phyloP scores from a whole-genome alignment of 768 basidiomycete genomes.

The Podaxis sp. region DNA sequence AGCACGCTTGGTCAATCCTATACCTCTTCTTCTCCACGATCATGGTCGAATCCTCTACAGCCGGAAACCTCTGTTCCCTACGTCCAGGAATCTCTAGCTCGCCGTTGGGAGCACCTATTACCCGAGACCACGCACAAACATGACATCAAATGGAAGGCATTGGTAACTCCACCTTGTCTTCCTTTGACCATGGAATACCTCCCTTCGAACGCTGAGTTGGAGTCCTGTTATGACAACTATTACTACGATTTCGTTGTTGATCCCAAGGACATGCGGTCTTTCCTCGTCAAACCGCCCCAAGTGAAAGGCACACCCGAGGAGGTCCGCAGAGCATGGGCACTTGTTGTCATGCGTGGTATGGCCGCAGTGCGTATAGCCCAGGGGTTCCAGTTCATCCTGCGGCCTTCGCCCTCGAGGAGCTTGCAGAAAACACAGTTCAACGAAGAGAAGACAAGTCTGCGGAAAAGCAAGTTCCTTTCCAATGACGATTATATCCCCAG shows the following conservation, averaged over 20 bases:
- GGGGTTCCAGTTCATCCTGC: conserved; percentile 91
- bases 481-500: conserved; percentile 55
- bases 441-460: conserved; percentile 33
- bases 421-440: conserved; percentile 24
- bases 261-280: conserved; percentile 81
- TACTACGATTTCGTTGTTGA: conserved; percentile 89
- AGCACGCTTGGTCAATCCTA: conserved; percentile 38
- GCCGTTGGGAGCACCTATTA: conserved; percentile 88
- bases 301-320: conserved; percentile 52
- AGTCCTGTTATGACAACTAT: conserved; percentile 75
- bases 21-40: conserved; percentile 48
- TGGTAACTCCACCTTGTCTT: conserved; percentile 82
- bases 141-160: conserved; percentile 89
- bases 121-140: conserved; percentile 73
- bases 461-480: conserved; percentile 54
- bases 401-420: conserved; percentile 33
- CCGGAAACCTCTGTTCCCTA: conserved; percentile 58
- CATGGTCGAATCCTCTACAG: conserved; percentile 67
- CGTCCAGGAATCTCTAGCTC: conserved; percentile 71
- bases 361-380: conserved; percentile 89
- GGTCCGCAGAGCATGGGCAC: conserved; percentile 67
- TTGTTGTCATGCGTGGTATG: conserved; percentile 89
- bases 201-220: conserved; percentile 72
- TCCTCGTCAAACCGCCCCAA: conserved; percentile 72
- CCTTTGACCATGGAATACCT: conserved; percentile 91